These are phyloP conservation scores for Collybia sp. DNA, from an alignment of 768 basidiomycete genomes.

Conservation along the genomic window DNA sequence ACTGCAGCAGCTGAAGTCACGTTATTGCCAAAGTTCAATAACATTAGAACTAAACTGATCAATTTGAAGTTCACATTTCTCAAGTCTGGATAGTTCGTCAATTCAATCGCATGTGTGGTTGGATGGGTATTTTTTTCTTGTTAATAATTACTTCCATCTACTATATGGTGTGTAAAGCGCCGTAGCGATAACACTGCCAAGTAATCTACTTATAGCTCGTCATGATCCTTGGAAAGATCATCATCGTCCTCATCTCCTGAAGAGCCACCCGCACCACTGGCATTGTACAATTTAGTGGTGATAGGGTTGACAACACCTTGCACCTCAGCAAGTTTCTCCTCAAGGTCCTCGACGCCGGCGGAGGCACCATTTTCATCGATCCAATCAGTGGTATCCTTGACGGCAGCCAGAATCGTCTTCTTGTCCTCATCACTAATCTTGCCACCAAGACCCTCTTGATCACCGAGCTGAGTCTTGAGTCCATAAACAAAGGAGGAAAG, in stretches of 20 bases:
- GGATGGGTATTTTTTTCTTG: no score
- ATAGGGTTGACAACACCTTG: conserved; percentile 79
- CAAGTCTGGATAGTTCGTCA: no score
- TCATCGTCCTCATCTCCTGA: conserved; percentile 34
- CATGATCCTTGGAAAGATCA: conserved; percentile 32
- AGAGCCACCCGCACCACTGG: conserved; percentile 24
- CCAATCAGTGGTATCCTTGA: conserved; percentile 93
- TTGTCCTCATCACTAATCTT: conserved; percentile 81
- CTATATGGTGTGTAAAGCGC: no score
- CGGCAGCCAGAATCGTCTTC: conserved; percentile 70
- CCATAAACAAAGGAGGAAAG: conserved; percentile 82
- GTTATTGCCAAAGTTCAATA: no score
- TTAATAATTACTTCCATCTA: no score
- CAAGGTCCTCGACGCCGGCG: conserved; percentile 82
- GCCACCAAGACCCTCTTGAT: conserved; percentile 87
- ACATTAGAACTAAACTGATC: no score
- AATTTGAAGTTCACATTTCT: no score
- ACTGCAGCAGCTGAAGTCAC: no score
- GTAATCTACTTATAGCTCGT: conserved; percentile 34
- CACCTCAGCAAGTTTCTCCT: conserved; percentile 84
- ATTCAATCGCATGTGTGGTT: no score
- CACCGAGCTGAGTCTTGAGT: conserved; percentile 81
- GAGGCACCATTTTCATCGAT: conserved; percentile 76
- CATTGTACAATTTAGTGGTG: conserved; percentile 73
- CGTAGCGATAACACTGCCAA: no score